These are phyloP conservation scores for Fusarium nanum DNA, from an alignment of 2,329 filamentous ascomycete genomes.

Conservation along the genomic window DNA sequence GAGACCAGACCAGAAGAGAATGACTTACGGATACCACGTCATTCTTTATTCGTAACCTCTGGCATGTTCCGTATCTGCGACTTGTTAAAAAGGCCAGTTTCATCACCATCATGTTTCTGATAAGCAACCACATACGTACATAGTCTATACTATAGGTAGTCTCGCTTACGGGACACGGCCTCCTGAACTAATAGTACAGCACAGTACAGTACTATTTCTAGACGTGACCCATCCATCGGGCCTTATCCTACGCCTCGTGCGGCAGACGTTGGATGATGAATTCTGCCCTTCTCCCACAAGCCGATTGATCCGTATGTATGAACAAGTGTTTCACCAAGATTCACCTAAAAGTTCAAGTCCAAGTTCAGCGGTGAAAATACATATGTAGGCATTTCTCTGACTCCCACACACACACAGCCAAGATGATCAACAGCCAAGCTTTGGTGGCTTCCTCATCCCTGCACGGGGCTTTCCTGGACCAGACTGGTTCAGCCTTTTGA, in stretches of 20 bases:
- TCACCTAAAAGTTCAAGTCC: neutral
- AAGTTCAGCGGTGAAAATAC: slow-evolving; percentile 19
- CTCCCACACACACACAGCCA: slow-evolving; percentile 8
- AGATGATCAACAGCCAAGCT: slow-evolving; percentile 41
- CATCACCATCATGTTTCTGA: slow-evolving; percentile 20
- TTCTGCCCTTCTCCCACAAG: neutral
- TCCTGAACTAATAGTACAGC: slow-evolving; percentile 18
- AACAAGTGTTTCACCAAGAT: neutral
- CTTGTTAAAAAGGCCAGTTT: neutral
- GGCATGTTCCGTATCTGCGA: slow-evolving; percentile 1
- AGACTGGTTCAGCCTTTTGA: slow-evolving; percentile 24
- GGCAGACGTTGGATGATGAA: neutral
- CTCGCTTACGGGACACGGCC: slow-evolving; percentile 23
- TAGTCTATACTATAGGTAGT: neutral
- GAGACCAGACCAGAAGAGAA: neutral
- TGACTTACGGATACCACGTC: neutral
- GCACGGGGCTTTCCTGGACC: slow-evolving; percentile 32
- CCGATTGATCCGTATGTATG: slow-evolving; percentile 8
- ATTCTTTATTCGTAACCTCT: neutral
- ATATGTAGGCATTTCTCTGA: neutral
- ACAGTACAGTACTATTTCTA: slow-evolving; percentile 10
- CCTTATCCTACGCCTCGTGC: slow-evolving; percentile 21
- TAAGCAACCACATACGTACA: slow-evolving; percentile 11
- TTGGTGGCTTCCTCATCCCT: slow-evolving; percentile 28
- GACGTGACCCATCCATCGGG: slow-evolving; percentile 18